These are phyloP conservation scores for Russula compacta DNA, from an alignment of 768 basidiomycete species.

Conservation along the genomic window DNA sequence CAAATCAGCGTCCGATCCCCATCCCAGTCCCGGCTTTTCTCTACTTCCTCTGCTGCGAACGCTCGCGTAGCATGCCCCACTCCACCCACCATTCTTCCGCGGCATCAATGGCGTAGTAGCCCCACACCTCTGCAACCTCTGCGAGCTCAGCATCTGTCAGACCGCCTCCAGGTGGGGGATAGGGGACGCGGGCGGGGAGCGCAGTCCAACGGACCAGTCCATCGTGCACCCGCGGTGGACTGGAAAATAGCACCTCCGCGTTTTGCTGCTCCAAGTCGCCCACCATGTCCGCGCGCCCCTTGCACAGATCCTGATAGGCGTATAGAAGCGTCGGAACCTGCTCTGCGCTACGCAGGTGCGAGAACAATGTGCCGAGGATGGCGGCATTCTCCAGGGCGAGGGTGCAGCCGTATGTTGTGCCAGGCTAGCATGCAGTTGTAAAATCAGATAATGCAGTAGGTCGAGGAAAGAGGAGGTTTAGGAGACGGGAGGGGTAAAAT, in stretches of 20 bases:
- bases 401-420: slow-evolving; percentile 28
- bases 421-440: slow-evolving; percentile 23
- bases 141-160: slow-evolving; percentile 11
- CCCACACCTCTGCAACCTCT: slow-evolving; percentile 14
- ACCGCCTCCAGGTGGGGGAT: background rate
- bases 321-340: slow-evolving; percentile 23
- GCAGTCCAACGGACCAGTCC: slow-evolving; percentile 7
- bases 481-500: background rate
- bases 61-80: slow-evolving; percentile 17
- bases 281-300: slow-evolving; percentile 17
- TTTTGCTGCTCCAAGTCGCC: slow-evolving; percentile 1
- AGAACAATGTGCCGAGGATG: slow-evolving; percentile 25
- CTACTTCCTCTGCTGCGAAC: background rate
- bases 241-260: background rate
- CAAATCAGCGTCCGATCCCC: background rate
- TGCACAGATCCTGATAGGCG: slow-evolving; percentile 24
- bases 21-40: background rate
- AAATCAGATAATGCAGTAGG: background rate
- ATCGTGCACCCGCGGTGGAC: slow-evolving; percentile 1
- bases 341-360: slow-evolving; percentile 20
- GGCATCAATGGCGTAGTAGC: slow-evolving; percentile 15
- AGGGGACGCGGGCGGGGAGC: background rate
- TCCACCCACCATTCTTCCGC: slow-evolving; percentile 20
- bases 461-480: background rate
- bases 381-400: slow-evolving; percentile 26